Evolutionary conservation across 495 filamentous ascomycete species (phyloP), one percentile per base, ranked within the genome.

Genomic region (Trichocladium uniseriatum): DNA sequence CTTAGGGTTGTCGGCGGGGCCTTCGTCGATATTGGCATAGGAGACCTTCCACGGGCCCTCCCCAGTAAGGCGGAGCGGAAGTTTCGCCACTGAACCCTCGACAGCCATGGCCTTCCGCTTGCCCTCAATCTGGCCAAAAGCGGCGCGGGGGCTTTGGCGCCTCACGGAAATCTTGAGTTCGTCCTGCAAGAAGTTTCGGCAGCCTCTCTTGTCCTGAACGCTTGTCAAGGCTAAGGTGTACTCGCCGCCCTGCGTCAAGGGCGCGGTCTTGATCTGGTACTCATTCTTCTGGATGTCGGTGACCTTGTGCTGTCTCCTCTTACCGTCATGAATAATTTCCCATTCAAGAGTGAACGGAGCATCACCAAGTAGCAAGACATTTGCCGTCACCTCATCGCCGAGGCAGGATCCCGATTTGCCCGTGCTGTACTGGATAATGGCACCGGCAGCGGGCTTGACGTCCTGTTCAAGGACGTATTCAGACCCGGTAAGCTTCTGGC

Each of bases 301-400:
- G n/a, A 80, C 70, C 19, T 75, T 76, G 51, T 83, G 71, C 39
- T 84, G 82, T 20, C 75, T 80, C 43, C 87, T 78, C 68, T 86
- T 94, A 29, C 89, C 89, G 51, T 84, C 82, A 61, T 97, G 86
- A n/a, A 95, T 76, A 24, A 97, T 68, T 61, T 97, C 92, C 68
- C 95, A 98, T 55, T 95, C 87, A 7, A 98, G 62, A n/a, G 70
- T 84, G 74, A 88, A 94, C 0, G 92, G 92, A 16, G 78, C 71
- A 51, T 95, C 88, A 28, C 94, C 92, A 43, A 81, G 68, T 38
- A 96, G 77, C 47, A 71, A 64, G 34, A 97, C 77, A 36, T 84
- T 76, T 18, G 90, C 78, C 20, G 79, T 75, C 5, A 88, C 78
- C 21, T 81, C 75, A 45, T 95, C 83, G 24, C 89, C 89, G 38